Evolutionary conservation across 345 rosid genomes (phyloP).

Genomic region (Salix purpurea): DNA sequence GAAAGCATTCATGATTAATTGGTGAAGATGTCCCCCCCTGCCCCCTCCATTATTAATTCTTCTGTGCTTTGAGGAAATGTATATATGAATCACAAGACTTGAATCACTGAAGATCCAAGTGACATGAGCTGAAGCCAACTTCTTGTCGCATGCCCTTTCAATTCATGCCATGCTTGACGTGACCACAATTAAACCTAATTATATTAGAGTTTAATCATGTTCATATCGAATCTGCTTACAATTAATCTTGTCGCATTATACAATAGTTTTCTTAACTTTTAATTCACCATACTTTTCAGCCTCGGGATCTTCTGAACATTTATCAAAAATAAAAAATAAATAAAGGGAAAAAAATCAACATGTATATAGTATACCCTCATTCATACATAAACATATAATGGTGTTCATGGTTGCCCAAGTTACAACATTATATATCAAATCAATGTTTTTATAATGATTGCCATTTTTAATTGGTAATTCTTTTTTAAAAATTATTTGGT

Average conservation of each 20-base stretch:
- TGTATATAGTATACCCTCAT: too few species aligned
- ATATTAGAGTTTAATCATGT: neutral
- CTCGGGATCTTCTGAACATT: too few species aligned
- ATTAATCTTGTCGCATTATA: neutral
- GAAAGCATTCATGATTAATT: neutral
- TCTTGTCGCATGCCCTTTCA: neutral
- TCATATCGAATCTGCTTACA: neutral
- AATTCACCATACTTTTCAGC: too few species aligned
- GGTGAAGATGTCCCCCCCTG: neutral
- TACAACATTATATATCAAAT: too few species aligned
- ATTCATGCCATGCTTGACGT: neutral
- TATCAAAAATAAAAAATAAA: too few species aligned
- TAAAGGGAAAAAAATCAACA: too few species aligned
- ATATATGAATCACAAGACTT: neutral
- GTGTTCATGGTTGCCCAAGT: too few species aligned
- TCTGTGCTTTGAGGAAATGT: neutral
- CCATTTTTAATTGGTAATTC: too few species aligned
- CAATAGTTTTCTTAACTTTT: neutral
- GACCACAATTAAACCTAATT: neutral
- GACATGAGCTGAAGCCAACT: neutral
- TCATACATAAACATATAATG: too few species aligned
- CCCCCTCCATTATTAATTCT: neutral
- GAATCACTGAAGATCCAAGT: neutral
- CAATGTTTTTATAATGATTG: too few species aligned
- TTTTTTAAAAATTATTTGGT: too few species aligned